Evolutionary conservation across 352 stramenopile genomes (phyloP), one percentile per base, ranked within the genome.

Genomic region (Pythium insidiosum): DNA sequence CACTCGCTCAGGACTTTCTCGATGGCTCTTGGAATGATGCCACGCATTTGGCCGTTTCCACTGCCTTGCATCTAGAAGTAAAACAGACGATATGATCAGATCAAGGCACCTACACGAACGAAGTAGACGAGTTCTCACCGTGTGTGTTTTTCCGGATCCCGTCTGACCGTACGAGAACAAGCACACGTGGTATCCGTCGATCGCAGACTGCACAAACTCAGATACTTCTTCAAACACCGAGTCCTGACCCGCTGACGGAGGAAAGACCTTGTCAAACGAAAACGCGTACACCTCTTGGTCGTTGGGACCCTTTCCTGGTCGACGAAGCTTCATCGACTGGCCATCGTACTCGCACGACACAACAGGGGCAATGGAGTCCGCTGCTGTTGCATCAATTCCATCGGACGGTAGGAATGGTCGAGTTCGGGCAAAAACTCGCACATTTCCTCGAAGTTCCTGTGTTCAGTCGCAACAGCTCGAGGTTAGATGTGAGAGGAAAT

Each of bases 181-280:
- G 29, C 94, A 98, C 19, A 98, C 94, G 44, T 98, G 88, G 54
- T 98, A 98, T 1, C 95, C 95, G 56, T 98, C 94, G 5, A 99
- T 71, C 11, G 96, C 94, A 38, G 81, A 97, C 62, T 99, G 95
- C 5, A 99, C 94, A 58, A 99, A 98, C 61, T 97, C 88, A 2
- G 82, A 94, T 0, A 99, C 95, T 68, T 99, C 93, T 37, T 95
- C 74, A 66, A 99, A 99, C 1, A 99, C 84, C 22, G 82, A 58
- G 43, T 97, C 93, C 68, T 99, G 96, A 5, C 75, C 88, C 13
- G 78, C 73, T 10, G 80, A 92, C 11, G 91, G 90, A 15, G 84
- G 60, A 49, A 99, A 99, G 0, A 98, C 95, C 43, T 93, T 94
- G 71, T 99, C 95, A 51, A 98, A 99, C 20, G 79, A 88, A 54